These are phyloP conservation scores for Penicillium turbatum DNA, from an alignment of 495 filamentous ascomycete species.

Conservation along the genomic window DNA sequence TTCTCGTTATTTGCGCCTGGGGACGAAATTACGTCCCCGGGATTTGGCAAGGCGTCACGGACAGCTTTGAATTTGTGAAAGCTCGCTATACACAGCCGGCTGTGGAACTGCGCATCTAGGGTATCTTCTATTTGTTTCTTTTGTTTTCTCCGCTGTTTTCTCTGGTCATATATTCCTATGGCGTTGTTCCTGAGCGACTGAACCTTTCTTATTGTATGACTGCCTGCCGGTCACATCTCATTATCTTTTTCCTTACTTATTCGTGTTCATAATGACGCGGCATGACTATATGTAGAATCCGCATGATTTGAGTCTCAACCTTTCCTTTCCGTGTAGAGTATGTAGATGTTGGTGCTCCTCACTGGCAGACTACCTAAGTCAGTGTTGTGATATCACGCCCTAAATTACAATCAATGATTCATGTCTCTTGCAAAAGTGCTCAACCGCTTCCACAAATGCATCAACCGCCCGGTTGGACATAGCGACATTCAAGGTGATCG, in stretches of 20 bases:
- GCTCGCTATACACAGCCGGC: slow-evolving; percentile 42
- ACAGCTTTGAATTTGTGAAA: slow-evolving; percentile 43
- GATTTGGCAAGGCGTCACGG: slow-evolving; percentile 45
- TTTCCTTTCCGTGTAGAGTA: not conserved
- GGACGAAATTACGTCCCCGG: slow-evolving; percentile 55
- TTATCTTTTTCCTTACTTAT: slow-evolving; percentile 15
- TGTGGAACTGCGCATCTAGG: slow-evolving; percentile 35
- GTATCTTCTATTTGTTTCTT: slow-evolving; percentile 15
- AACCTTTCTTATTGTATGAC: slow-evolving; percentile 9
- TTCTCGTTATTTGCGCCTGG: slow-evolving; percentile 63
- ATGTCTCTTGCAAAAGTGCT: not conserved
- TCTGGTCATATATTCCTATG: slow-evolving; percentile 21
- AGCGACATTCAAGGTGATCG: slow-evolving; percentile 5
- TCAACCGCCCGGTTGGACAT: not conserved
- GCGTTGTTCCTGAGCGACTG: slow-evolving; percentile 24
- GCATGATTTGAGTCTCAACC: not conserved
- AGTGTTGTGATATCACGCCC: too few relatives aligned
- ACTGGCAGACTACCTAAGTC: too few relatives aligned
- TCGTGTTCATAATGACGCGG: slow-evolving; percentile 39
- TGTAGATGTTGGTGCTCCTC: too few relatives aligned
- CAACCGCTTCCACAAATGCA: not conserved
- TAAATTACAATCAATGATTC: not conserved
- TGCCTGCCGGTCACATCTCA: slow-evolving; percentile 16
- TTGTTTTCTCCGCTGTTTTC: slow-evolving; percentile 22
- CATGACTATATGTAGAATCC: slow-evolving; percentile 27